phyloP scores from a whole-genome alignment of 2,329 filamentous ascomycete species.

The Pseudogymnoascus sp. region DNA sequence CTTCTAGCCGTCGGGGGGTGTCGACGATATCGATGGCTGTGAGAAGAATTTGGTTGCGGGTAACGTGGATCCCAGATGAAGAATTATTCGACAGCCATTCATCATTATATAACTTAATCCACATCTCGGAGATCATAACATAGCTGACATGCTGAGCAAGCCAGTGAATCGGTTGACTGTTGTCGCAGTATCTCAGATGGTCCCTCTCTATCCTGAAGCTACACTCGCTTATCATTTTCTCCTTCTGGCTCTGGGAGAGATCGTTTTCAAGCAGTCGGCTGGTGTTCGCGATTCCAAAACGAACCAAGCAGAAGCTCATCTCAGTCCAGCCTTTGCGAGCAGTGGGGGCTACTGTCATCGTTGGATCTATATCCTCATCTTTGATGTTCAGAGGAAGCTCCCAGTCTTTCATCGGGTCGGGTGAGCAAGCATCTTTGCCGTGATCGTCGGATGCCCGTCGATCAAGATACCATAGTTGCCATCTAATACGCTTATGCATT shows the following conservation, averaged over 20 bases:
- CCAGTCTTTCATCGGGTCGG: constrained; percentile 43
- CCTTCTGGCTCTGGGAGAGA: neutral
- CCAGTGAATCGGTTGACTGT: neutral
- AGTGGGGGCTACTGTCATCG: constrained; percentile 39
- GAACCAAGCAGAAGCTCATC: constrained; percentile 36
- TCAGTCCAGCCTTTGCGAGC: constrained; percentile 48
- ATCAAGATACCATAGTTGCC: constrained; percentile 52
- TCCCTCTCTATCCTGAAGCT: neutral
- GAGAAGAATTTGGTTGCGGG: neutral
- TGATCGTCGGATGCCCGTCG: constrained; percentile 53
- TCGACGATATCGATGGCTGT: constrained; percentile 2
- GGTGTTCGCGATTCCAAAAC: constrained; percentile 31
- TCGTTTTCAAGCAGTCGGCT: constrained; percentile 10
- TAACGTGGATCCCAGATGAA: constrained; percentile 1
- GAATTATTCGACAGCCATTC: neutral
- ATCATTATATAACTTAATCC: constrained; percentile 1
- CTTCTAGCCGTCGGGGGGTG: neutral
- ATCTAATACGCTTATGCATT: constrained; percentile 52
- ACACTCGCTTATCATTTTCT: neutral
- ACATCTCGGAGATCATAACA: neutral
- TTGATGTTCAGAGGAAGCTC: constrained; percentile 50
- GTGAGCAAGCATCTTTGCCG: constrained; percentile 43
- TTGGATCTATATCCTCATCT: constrained; percentile 42
- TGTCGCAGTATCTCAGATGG: neutral
- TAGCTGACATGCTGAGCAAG: neutral